Evolutionary conservation across 1,284 basidiomycete species (phyloP).

Genomic region (Puccinia polysora): DNA sequence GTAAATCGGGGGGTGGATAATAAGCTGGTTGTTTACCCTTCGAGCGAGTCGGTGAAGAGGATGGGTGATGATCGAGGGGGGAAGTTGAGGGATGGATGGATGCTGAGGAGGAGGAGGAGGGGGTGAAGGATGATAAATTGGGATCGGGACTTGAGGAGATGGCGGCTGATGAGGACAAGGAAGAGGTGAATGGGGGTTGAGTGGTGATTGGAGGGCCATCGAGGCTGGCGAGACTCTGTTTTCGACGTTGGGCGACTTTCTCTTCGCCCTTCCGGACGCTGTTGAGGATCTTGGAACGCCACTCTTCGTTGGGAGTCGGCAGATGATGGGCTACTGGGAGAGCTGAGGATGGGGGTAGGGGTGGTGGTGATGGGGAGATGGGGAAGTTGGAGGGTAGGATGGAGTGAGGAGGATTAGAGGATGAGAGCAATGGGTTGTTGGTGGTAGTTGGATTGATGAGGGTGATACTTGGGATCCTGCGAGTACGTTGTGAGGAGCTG

Average conservation of each 20-base stretch:
- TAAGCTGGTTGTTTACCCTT: neutral
- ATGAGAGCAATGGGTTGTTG: neutral
- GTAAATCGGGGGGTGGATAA: neutral
- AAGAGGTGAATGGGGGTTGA: neutral
- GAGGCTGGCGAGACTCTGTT: slow-evolving; percentile 26
- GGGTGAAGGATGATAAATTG: neutral
- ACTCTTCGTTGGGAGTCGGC: slow-evolving; percentile 29
- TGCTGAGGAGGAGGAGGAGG: neutral
- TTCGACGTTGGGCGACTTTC: slow-evolving; percentile 33
- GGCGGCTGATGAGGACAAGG: neutral
- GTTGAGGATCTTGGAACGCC: slow-evolving; percentile 30
- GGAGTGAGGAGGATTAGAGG: neutral
- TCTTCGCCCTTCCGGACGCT: slow-evolving; percentile 39
- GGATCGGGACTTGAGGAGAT: neutral
- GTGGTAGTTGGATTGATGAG: neutral
- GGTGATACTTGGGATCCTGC: neutral
- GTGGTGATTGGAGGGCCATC: neutral
- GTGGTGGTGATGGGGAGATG: no score
- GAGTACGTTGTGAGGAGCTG: no score
- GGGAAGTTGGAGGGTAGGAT: neutral
- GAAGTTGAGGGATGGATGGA: neutral
- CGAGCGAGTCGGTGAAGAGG: neutral
- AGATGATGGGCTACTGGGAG: slow-evolving; percentile 17
- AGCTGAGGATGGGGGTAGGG: no score
- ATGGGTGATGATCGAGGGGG: neutral